Percentiles rank a stretch among this genome's conserved stretches.
Evolutionary conservation across 192 early-diverging fungal genomes (phyloP).

Genomic region (Dimargaris xerosporica): DNA sequence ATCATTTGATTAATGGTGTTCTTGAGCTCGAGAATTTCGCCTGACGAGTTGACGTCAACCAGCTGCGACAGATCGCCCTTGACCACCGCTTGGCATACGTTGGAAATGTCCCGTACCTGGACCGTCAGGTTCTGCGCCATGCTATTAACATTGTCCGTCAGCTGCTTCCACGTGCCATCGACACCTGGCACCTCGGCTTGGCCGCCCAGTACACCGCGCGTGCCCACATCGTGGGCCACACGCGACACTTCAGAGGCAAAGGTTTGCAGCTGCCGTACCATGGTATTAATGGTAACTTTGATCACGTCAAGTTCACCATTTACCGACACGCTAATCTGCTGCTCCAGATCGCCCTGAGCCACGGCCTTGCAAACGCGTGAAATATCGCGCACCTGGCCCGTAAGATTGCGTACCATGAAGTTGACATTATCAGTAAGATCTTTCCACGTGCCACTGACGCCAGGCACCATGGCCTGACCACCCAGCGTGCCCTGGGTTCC

Average conservation of each 20-base stretch:
- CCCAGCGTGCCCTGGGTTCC: conserved; percentile 41
- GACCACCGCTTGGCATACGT: conserved; percentile 39
- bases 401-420: conserved; percentile 40
- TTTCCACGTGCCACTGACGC: conserved; percentile 39
- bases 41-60: conserved; percentile 35
- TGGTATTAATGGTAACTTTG: conserved; percentile 44
- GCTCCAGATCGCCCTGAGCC: conserved; percentile 39
- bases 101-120: conserved; percentile 41
- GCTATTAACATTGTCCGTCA: conserved; percentile 42
- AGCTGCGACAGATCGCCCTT: conserved; percentile 35
- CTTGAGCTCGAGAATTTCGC: conserved; percentile 44
- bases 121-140: conserved; percentile 41
- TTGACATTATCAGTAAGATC: conserved; percentile 44
- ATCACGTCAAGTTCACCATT: conserved; percentile 46
- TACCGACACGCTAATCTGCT: conserved; percentile 38
- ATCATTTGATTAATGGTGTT: conserved; percentile 44
- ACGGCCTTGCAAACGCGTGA: conserved; percentile 45
- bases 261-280: conserved; percentile 43
- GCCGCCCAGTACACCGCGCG: conserved; percentile 30
- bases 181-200: conserved; percentile 39
- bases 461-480: conserved; percentile 32
- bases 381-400: conserved; percentile 49
- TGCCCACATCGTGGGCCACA: conserved; percentile 38
- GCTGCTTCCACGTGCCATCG: conserved; percentile 38
- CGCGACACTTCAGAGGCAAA: conserved; percentile 47